Evolutionary conservation across 2,329 filamentous ascomycete genomes (phyloP).

Genomic region (Hypoxylon sp.): DNA sequence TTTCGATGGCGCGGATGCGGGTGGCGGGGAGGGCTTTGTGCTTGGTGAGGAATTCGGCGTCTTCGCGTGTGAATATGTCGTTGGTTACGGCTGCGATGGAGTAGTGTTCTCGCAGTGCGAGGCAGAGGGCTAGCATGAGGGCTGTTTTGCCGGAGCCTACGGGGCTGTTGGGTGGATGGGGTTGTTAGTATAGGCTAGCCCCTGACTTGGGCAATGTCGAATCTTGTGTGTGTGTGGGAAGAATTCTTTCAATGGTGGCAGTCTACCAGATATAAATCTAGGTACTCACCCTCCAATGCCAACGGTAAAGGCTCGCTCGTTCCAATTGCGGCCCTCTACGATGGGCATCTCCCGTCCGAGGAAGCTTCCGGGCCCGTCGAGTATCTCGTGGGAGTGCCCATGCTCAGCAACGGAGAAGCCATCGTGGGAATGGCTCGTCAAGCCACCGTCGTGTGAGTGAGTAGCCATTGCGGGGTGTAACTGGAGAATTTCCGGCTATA

Average conservation of each 20-base stretch:
- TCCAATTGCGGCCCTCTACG: conserved; percentile 87
- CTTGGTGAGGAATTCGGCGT: conserved; percentile 95
- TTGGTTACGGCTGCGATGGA: conserved; percentile 96
- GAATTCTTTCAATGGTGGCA: too few relatives aligned
- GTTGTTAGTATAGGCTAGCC: too few relatives aligned
- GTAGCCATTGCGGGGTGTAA: conserved; percentile 47
- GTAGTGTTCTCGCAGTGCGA: conserved; percentile 82
- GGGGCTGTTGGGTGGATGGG: conserved; percentile 71
- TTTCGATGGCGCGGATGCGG: conserved; percentile 96
- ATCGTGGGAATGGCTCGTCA: conserved; percentile 63
- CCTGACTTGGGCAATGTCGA: too few relatives aligned
- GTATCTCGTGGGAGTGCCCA: conserved; percentile 95
- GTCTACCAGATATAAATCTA: too few relatives aligned
- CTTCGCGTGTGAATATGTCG: conserved; percentile 98
- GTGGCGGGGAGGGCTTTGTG: conserved; percentile 84
- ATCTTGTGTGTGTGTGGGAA: too few relatives aligned
- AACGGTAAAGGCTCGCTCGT: conserved; percentile 90
- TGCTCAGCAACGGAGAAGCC: conserved; percentile 75
- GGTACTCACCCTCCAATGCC: conserved; percentile 91
- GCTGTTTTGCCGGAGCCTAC: conserved; percentile 98
- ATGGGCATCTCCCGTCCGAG: conserved; percentile 93
- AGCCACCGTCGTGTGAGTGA: conserved; percentile 70
- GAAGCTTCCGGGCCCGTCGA: conserved; percentile 92
- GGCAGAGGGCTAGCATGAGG: conserved; percentile 93
- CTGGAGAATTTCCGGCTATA: not conserved